A percentile compares a stretch with the other conserved stretches of the same genome.
These are phyloP conservation scores for Prunus yedoensis DNA, from an alignment of 331 rosid genomes.

Conservation along the genomic window DNA sequence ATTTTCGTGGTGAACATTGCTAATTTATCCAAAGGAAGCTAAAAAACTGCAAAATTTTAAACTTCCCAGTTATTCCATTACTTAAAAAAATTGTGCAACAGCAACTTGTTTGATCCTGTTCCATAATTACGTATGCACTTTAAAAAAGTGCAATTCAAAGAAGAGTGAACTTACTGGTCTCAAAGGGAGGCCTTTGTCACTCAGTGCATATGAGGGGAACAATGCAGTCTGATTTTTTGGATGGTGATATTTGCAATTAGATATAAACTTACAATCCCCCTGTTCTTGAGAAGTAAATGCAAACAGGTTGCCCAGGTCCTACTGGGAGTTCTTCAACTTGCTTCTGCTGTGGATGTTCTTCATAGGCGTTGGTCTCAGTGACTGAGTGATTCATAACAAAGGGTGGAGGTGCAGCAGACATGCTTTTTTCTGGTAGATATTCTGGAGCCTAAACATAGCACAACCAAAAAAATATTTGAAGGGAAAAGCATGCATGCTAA, in stretches of 20 bases:
- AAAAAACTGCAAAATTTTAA: neutral
- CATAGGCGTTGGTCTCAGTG: slow-evolving; percentile 49
- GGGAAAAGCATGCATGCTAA: too few relatives aligned
- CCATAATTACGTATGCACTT: neutral
- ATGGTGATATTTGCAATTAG: slow-evolving; percentile 88
- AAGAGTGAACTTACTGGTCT: slow-evolving; percentile 72
- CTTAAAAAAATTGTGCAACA: neutral
- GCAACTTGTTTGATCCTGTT: neutral
- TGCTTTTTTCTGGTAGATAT: slow-evolving; percentile 30
- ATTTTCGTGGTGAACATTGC: neutral
- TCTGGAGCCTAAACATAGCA: too few relatives aligned
- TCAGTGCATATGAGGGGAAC: slow-evolving; percentile 50
- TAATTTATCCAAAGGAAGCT: neutral
- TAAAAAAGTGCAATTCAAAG: neutral
- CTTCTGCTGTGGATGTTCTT: slow-evolving; percentile 48
- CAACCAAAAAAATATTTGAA: neutral
- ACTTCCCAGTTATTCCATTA: neutral
- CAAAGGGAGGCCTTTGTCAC: slow-evolving; percentile 93
- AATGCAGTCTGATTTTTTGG: slow-evolving; percentile 59
- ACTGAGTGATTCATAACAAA: slow-evolving; percentile 53
- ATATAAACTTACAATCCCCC: slow-evolving; percentile 89
- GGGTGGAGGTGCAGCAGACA: slow-evolving; percentile 60
- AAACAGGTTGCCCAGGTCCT: slow-evolving; percentile 90
- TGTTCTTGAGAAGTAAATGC: slow-evolving; percentile 80
- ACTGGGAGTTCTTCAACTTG: slow-evolving; percentile 68